Evolutionary conservation across 108 stramenopile genomes (phyloP), one percentile per base, ranked within the genome.

Genomic region (Skeletonema costatum): DNA sequence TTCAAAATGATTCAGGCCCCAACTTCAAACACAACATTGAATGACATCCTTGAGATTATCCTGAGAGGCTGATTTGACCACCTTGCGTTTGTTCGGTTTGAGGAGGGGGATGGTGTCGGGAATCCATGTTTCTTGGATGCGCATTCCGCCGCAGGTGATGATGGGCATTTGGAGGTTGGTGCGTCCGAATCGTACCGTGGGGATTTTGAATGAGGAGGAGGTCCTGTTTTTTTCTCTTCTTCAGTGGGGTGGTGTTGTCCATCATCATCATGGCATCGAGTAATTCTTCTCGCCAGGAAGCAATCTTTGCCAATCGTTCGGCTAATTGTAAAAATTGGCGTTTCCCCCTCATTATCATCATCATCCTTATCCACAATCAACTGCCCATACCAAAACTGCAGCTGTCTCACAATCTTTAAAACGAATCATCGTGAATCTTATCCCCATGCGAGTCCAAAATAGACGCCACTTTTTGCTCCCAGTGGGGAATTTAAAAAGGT

Each of bases 1-100:
- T 78, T 94, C 93, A 68, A 94, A 90, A 65, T 94, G 93, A 66
- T 91, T 94, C 12, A 92, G 65, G 65, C 9, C 93, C 93, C 35
- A 87, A 32, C 48, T 74, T 68, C 13, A 94, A 61, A 50, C 90
- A 50, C 90, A 85, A 16, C 58, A 44, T 16, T 65, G 29, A 25
- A 91, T 67, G 33, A 85, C 70, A 59, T 85, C 73, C 36, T 75
- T 62, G 35, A 92, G 65, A 66, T 89, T 89, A 13, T 63, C 29
- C 42, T 90, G 87, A 64, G 81, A 84, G 6, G 60, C 36, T 0
- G 63, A 50, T 51, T 85, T 67, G 36, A 88, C 73, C 12, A 86
- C 86, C 56, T 68, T 73, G 51, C 64, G 32, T 63, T 77, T 83
- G 48, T 67, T 74, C 13, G 87, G 73, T 16, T 64, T 67, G 1